Percentiles rank a stretch among this genome's conserved stretches.
These are phyloP conservation scores for Paramyrothecium roridum DNA, from an alignment of 2,329 filamentous ascomycete species.

Conservation along the genomic window DNA sequence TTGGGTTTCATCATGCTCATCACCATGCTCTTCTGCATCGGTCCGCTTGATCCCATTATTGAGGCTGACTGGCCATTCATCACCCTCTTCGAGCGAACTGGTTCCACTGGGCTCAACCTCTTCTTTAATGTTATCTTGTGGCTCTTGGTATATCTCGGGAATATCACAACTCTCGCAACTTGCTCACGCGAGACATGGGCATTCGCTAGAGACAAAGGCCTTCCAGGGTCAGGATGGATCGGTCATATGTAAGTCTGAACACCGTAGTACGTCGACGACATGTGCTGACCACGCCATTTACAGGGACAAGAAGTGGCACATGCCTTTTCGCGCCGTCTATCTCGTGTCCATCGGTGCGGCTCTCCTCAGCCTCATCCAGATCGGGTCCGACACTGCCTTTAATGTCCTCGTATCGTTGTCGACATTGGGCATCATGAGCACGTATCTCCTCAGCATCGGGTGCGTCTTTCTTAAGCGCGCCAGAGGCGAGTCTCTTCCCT, in stretches of 20 bases:
- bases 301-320: constrained; percentile 13
- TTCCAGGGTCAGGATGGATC: neutral
- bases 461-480: constrained; percentile 30
- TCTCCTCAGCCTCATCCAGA: constrained; percentile 27
- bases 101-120: constrained; percentile 1
- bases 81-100: constrained; percentile 12
- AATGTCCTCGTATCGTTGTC: constrained; percentile 30
- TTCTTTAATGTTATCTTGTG: constrained; percentile 7
- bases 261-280: neutral
- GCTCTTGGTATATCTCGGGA: constrained; percentile 1
- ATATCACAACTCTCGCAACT: constrained; percentile 1
- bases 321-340: constrained; percentile 28
- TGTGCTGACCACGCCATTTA: neutral
- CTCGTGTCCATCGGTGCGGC: constrained; percentile 21
- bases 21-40: constrained; percentile 16
- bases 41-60: constrained; percentile 7
- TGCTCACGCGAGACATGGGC: constrained; percentile 1
- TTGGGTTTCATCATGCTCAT: constrained; percentile 17
- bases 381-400: constrained; percentile 28
- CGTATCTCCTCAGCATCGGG: constrained; percentile 28
- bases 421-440: constrained; percentile 24
- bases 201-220: neutral
- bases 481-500: constrained; percentile 25
- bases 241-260: neutral
- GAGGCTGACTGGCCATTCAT: constrained; percentile 22